Evolutionary conservation across 2,329 filamentous ascomycete genomes (phyloP), one percentile per base, ranked within the genome.

Genomic region (Cladosporium sp.): DNA sequence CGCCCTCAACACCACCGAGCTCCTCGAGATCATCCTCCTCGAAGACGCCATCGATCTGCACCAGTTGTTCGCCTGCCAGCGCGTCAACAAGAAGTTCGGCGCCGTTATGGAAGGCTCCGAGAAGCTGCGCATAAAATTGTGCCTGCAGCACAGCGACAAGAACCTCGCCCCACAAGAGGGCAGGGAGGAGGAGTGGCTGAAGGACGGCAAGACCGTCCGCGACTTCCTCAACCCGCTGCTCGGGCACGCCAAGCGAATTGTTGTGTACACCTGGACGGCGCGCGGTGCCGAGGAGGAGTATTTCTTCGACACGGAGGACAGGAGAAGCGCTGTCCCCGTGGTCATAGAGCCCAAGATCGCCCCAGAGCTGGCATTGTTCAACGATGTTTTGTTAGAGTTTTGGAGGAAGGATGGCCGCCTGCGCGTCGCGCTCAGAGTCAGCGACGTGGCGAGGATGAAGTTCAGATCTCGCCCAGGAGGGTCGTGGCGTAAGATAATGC

Each of bases 21-120:
- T 50, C n/a, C n/a, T 50, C 13, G 47, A 44, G 20, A 37, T 50
- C 19, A 44, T 50, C 17, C 47, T 50, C 8, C 39, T 50, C 8
- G 20, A 30, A 2, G 37, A 36, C 32, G 27, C 18, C 9, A 12
- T 50, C 27, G 30, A 17, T 2, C 43, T 47, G 22, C 20, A 42
- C 11, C 22, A 44, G 6, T 27, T 53, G 13, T 55, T 50, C 45
- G 27, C 27, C 12, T 37, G 52, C 6, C 44, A 50, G 36, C 50
- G 44, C 2, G 45, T 55, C 37, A 53, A 39, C 42, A 39, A 30
- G 13, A 24, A 17, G 6, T 43, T 53, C 32, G 27, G 37, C 20
- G 17, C 32, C 3, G 34, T 39, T 9, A 54, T 51, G 15, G 24
- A 34, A 7, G 41, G 47, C 9, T 47, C 47, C 2, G 18, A 32